phyloP scores from a whole-genome alignment of 106 monocot species.

The Apostasia shenzhenica region DNA sequence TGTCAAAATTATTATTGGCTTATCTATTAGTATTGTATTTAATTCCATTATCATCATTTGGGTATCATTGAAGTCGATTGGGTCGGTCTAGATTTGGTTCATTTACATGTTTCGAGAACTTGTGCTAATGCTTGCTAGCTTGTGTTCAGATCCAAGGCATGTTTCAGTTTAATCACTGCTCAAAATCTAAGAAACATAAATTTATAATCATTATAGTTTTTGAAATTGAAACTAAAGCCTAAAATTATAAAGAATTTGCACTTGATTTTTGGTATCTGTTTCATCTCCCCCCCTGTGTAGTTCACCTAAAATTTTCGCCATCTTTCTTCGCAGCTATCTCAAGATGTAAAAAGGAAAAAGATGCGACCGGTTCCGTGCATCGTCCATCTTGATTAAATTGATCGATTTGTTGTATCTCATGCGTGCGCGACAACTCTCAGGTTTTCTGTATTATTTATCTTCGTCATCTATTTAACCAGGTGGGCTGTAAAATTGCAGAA shows the following conservation, averaged over 20 bases:
- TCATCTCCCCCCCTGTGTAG: neutral
- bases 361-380: slow-evolving; percentile 10
- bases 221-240: too few species aligned
- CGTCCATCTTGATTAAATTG: slow-evolving; percentile 13
- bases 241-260: too few species aligned
- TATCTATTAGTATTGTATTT: too few species aligned
- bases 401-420: neutral
- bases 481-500: neutral
- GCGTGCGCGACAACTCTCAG: neutral
- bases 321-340: slow-evolving; percentile 11
- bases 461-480: neutral
- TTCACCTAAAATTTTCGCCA: neutral
- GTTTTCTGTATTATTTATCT: neutral
- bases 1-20: neutral
- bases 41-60: too few species aligned
- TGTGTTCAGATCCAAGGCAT: too few species aligned
- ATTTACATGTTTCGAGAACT: too few species aligned
- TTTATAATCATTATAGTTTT: too few species aligned
- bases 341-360: slow-evolving; percentile 29
- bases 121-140: too few species aligned
- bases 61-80: too few species aligned
- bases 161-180: too few species aligned
- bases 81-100: too few species aligned
- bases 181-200: too few species aligned
- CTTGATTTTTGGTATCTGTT: neutral